These are phyloP conservation scores for Aspergillus aculeatus DNA, from an alignment of 2,329 filamentous ascomycete genomes.

Conservation along the genomic window DNA sequence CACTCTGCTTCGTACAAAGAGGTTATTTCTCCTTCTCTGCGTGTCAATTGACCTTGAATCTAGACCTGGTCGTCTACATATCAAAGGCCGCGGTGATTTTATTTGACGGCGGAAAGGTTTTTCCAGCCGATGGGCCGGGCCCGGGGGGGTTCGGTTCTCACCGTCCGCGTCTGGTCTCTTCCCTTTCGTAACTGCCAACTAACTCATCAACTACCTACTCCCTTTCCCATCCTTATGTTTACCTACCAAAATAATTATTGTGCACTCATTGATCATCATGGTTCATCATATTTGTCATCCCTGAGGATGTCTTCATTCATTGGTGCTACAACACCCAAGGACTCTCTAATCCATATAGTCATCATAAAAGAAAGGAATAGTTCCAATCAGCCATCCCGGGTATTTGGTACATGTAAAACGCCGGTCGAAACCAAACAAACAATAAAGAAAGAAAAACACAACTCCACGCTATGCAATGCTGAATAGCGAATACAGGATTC, in stretches of 20 bases:
- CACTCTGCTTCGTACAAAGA: too few relatives aligned
- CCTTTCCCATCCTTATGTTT: not conserved
- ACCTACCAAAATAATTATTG: not conserved
- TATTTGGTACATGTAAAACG: constrained; percentile 27
- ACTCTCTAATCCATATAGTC: constrained; percentile 16
- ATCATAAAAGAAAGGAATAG: constrained; percentile 3
- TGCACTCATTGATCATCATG: not conserved
- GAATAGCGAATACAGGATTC: constrained; percentile 13
- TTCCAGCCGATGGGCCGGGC: constrained; percentile 11
- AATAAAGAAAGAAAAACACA: constrained; percentile 4
- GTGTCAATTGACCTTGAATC: not conserved
- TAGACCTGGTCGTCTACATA: not conserved
- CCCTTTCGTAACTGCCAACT: not conserved
- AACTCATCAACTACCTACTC: not conserved
- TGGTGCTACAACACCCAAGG: not conserved
- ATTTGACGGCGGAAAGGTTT: constrained; percentile 19
- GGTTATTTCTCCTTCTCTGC: not conserved
- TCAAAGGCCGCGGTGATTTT: constrained; percentile 15
- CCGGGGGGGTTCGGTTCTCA: not conserved
- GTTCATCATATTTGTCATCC: not conserved
- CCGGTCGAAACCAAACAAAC: constrained; percentile 12
- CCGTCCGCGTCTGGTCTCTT: not conserved
- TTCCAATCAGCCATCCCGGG: constrained; percentile 22
- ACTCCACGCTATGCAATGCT: constrained; percentile 38
- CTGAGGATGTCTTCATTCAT: not conserved